These are phyloP conservation scores for Hyaloscypha finlandica DNA, from an alignment of 495 filamentous ascomycete species.

Conservation along the genomic window DNA sequence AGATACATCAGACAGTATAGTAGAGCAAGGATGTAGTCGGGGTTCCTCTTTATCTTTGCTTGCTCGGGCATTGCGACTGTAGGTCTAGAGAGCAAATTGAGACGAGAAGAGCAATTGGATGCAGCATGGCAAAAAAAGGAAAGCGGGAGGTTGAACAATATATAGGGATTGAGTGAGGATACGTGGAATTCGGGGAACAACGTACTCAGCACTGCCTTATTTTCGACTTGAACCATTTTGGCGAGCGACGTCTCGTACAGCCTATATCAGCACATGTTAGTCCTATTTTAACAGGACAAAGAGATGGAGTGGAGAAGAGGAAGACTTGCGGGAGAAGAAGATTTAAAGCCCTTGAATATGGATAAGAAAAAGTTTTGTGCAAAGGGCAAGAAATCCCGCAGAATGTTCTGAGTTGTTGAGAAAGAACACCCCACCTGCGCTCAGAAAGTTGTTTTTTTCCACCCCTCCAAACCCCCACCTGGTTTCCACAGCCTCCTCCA, in stretches of 20 bases:
- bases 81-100: constrained; percentile 24
- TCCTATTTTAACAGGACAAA: background rate
- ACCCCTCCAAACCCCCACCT: constrained; percentile 4
- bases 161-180: constrained; percentile 17
- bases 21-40: constrained; percentile 46
- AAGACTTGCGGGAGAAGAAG: background rate
- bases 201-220: constrained; percentile 92
- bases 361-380: constrained; percentile 21
- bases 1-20: constrained; percentile 51
- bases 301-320: background rate
- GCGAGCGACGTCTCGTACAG: constrained; percentile 31
- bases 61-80: constrained; percentile 8
- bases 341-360: constrained; percentile 3
- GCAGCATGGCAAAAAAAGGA: constrained; percentile 5
- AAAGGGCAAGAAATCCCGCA: background rate
- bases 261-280: constrained; percentile 30
- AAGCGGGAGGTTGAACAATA: background rate
- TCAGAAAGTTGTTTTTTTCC: constrained; percentile 14
- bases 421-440: constrained; percentile 9
- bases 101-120: background rate
- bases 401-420: background rate
- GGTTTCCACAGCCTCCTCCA: background rate
- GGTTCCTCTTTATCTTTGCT: constrained; percentile 26
- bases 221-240: constrained; percentile 76
- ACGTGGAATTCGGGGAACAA: constrained; percentile 40